Evolutionary conservation across 306 rosid genomes (phyloP).

Genomic region (Rosa rugosa): DNA sequence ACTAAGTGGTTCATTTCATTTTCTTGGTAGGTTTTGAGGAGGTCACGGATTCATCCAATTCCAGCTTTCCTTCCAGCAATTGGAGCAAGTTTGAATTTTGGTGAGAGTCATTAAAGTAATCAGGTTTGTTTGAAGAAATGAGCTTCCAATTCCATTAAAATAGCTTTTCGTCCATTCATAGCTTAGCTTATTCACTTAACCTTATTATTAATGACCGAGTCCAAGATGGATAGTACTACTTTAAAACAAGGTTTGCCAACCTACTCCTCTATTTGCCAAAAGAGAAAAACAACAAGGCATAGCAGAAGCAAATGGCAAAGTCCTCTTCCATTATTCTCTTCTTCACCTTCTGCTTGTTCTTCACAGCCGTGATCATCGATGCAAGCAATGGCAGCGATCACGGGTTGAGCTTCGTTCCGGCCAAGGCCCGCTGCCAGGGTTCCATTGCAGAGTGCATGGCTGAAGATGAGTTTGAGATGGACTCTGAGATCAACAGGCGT

Average conservation of each 20-base stretch:
- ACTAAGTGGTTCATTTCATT: slow-evolving; percentile 39
- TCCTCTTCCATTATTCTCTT: slow-evolving; percentile 17
- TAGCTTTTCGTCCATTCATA: background rate
- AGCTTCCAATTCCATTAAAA: slow-evolving; percentile 11
- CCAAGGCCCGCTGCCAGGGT: slow-evolving; percentile 43
- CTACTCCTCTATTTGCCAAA: slow-evolving; percentile 17
- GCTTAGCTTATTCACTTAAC: slow-evolving; percentile 25
- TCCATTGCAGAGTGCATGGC: slow-evolving; percentile 70
- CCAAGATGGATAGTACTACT: slow-evolving; percentile 26
- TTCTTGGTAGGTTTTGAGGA: slow-evolving; percentile 80
- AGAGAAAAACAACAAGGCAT: slow-evolving; percentile 15
- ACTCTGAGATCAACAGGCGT: slow-evolving; percentile 59
- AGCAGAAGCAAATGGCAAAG: slow-evolving; percentile 36
- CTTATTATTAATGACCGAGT: background rate
- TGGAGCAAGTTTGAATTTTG: slow-evolving; percentile 44
- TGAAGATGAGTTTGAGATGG: slow-evolving; percentile 48
- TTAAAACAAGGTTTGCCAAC: slow-evolving; percentile 33
- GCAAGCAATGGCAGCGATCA: slow-evolving; percentile 30
- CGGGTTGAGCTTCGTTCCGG: slow-evolving; percentile 39
- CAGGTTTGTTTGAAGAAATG: slow-evolving; percentile 14
- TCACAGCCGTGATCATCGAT: slow-evolving; percentile 16
- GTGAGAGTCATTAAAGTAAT: slow-evolving; percentile 15
- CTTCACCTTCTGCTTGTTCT: slow-evolving; percentile 32
- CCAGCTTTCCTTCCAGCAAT: slow-evolving; percentile 59
- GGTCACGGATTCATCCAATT: slow-evolving; percentile 8